Percentiles rank a stretch among this genome's conserved stretches.
phyloP scores from a whole-genome alignment of 768 basidiomycete species.

The Coprinellus micaceus region DNA sequence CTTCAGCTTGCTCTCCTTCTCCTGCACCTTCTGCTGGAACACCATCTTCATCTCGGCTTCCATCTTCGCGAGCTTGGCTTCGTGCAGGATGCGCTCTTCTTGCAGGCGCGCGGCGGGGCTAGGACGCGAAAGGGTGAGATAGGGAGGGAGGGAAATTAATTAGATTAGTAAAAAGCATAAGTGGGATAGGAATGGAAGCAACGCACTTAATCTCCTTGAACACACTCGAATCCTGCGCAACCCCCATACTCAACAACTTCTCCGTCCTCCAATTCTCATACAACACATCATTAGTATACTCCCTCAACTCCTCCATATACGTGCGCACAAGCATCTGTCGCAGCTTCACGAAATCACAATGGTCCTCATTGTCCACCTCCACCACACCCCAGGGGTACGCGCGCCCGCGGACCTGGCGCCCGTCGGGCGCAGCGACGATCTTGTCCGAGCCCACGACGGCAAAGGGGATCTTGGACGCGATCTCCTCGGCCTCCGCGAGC shows the following conservation, averaged over 20 bases:
- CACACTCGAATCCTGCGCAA: constrained; percentile 93
- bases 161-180: not conserved
- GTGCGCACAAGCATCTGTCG: constrained; percentile 99
- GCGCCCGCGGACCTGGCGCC: constrained; percentile 90
- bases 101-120: constrained; percentile 96
- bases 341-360: constrained; percentile 99
- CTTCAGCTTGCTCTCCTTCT: constrained; percentile 98
- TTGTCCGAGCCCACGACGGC: constrained; percentile 95
- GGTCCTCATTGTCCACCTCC: constrained; percentile 98
- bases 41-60: constrained; percentile 99
- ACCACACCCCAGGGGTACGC: constrained; percentile 98
- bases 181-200: not conserved
- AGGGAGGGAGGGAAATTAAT: not conserved
- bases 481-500: constrained; percentile 94
- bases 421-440: constrained; percentile 77
- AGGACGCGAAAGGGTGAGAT: constrained; percentile 2
- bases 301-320: constrained; percentile 98
- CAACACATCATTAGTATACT: constrained; percentile 92
- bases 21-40: constrained; percentile 99
- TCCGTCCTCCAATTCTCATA: constrained; percentile 99
- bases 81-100: constrained; percentile 93
- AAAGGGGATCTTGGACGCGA: constrained; percentile 96
- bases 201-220: constrained; percentile 99
- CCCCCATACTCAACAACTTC: constrained; percentile 95
- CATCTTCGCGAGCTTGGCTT: constrained; percentile 98